These are phyloP conservation scores for Candida hungchunana DNA, from an alignment of 805 yeast genomes.

Conservation along the genomic window DNA sequence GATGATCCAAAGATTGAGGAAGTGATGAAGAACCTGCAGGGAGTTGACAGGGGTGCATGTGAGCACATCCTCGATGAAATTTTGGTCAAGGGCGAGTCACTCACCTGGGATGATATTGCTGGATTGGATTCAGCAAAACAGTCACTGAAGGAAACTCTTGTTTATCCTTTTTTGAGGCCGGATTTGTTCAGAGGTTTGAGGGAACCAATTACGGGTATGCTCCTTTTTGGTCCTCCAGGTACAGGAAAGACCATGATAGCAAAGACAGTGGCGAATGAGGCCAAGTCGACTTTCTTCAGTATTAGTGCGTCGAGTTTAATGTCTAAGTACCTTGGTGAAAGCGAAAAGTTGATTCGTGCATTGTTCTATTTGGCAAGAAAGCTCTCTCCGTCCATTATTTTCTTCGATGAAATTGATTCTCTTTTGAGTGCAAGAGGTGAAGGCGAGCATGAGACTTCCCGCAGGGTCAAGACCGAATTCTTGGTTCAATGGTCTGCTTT, in stretches of 20 bases:
- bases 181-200: conserved; percentile 86
- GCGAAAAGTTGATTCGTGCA: conserved; percentile 89
- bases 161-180: conserved; percentile 91
- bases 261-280: conserved; percentile 93
- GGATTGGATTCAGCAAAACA: conserved; percentile 87
- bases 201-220: conserved; percentile 96
- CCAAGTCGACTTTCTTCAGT: conserved; percentile 87
- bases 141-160: conserved; percentile 90
- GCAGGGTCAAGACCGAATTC: conserved; percentile 90
- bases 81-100: conserved; percentile 84
- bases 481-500: conserved; percentile 92
- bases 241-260: conserved; percentile 98
- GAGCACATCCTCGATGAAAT: conserved; percentile 84
- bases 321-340: conserved; percentile 85
- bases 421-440: conserved; percentile 70
- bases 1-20: conserved; percentile 23
- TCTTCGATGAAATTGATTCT: conserved; percentile 95
- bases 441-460: conserved; percentile 81
- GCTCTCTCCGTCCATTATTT: conserved; percentile 87
- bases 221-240: conserved; percentile 97
- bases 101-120: conserved; percentile 92
- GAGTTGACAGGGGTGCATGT: conserved; percentile 78
- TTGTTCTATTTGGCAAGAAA: conserved; percentile 79
- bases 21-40: conserved; percentile 38
- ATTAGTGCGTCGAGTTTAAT: conserved; percentile 88